phyloP scores from a whole-genome alignment of 345 rosid genomes.

The Gossypium sturtianum region DNA sequence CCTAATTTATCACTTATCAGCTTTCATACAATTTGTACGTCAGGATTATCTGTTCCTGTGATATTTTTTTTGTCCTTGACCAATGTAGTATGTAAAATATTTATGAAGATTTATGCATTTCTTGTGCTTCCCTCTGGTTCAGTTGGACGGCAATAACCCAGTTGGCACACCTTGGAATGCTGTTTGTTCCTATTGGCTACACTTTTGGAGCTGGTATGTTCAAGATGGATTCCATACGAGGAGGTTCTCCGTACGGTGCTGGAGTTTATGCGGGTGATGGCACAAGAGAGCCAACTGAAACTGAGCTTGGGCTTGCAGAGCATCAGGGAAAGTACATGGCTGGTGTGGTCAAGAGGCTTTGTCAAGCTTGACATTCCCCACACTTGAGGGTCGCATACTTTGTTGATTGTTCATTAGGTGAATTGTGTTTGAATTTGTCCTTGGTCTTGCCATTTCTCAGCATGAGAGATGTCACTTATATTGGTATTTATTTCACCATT shows the following conservation, averaged over 20 bases:
- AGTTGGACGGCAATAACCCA: constrained; percentile 82
- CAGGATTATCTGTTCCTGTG: neutral
- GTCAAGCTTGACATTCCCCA: constrained; percentile 22
- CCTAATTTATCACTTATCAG: neutral
- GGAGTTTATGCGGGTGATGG: constrained; percentile 76
- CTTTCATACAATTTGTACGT: neutral
- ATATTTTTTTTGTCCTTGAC: neutral
- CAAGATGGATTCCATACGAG: constrained; percentile 61
- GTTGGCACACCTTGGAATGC: constrained; percentile 76
- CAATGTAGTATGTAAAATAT: too few species aligned
- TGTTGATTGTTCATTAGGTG: neutral
- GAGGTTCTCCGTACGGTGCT: constrained; percentile 72
- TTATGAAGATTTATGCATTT: too few species aligned
- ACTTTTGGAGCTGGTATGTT: constrained; percentile 83
- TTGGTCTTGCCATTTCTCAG: constrained; percentile 14
- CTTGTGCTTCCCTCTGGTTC: constrained; percentile 7
- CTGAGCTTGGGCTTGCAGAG: constrained; percentile 61
- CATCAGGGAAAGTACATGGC: constrained; percentile 85
- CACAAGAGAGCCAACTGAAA: constrained; percentile 58
- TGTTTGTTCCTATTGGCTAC: constrained; percentile 74
- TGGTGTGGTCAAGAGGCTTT: constrained; percentile 51
- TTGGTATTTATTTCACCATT: neutral
- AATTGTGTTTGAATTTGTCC: constrained; percentile 22
- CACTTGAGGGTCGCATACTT: neutral
- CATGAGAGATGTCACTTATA: neutral